These are phyloP conservation scores for Asparagopsis taxiformis DNA, from an alignment of 31 red algal species.

Conservation along the genomic window DNA sequence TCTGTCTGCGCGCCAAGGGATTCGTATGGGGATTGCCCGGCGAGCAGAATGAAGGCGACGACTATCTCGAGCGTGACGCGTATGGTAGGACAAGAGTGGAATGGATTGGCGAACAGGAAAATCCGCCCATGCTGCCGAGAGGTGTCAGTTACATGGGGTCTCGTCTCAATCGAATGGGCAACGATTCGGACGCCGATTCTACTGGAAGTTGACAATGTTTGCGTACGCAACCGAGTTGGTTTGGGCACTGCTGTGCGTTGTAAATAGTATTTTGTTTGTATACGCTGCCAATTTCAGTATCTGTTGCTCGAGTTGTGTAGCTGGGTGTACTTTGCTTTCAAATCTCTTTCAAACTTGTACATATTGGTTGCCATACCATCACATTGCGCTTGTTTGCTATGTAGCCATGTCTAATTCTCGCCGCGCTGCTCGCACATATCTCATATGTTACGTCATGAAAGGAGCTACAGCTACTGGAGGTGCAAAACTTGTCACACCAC, in stretches of 20 bases:
- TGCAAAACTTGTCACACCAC: no score
- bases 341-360: no score
- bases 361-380: no score
- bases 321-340: no score
- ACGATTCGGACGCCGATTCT: slow-evolving; percentile 21
- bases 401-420: no score
- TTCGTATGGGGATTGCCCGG: slow-evolving; percentile 58
- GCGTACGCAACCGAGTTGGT: not conserved
- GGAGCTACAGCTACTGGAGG: no score
- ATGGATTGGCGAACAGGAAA: slow-evolving; percentile 17
- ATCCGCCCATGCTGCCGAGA: slow-evolving; percentile 28
- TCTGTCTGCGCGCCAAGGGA: slow-evolving; percentile 42
- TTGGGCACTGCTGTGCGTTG: not conserved
- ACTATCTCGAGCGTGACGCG: slow-evolving; percentile 66
- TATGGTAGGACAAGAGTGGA: slow-evolving; percentile 55
- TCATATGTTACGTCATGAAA: no score
- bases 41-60: slow-evolving; percentile 38
- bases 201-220: not conserved
- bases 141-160: slow-evolving; percentile 73
- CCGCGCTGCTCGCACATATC: no score
- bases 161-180: slow-evolving; percentile 48
- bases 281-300: no score
- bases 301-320: no score
- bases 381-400: no score
- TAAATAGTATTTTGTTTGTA: slow-evolving; percentile 1